phyloP scores from a whole-genome alignment of 2,329 filamentous ascomycete species.

The Cladorrhinum sp. region DNA sequence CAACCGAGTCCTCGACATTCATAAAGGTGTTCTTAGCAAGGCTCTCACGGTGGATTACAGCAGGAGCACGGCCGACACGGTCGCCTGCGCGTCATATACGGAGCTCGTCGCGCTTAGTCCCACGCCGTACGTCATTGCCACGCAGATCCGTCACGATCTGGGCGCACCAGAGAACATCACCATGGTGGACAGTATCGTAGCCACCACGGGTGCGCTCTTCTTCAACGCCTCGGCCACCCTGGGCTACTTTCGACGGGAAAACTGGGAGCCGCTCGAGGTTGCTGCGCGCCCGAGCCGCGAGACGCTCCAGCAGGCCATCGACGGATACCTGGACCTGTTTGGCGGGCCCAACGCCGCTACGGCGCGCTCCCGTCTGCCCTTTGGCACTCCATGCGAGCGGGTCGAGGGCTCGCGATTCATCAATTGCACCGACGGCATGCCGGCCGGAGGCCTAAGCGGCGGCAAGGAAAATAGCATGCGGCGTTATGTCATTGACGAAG shows the following conservation, averaged over 20 bases:
- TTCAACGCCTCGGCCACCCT: conserved; percentile 38
- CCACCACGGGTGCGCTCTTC: conserved; percentile 35
- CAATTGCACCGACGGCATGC: conserved; percentile 28
- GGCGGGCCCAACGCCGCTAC: conserved; percentile 29
- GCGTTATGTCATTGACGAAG: conserved; percentile 31
- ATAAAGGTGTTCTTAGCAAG: conserved; percentile 29
- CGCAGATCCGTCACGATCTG: conserved; percentile 37
- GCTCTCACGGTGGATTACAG: conserved; percentile 34
- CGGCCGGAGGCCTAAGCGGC: conserved; percentile 21
- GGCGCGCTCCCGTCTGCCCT: conserved; percentile 37
- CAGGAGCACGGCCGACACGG: conserved; percentile 34
- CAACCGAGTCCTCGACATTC: conserved; percentile 26
- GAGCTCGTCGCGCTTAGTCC: conserved; percentile 37
- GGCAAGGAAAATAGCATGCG: conserved; percentile 27
- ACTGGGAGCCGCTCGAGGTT: conserved; percentile 32
- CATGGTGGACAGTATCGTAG: conserved; percentile 35
- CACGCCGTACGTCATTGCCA: conserved; percentile 37
- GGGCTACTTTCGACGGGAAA: conserved; percentile 32
- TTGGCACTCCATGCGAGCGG: conserved; percentile 36
- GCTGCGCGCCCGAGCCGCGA: conserved; percentile 29
- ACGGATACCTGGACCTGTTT: conserved; percentile 39
- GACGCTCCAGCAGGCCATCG: conserved; percentile 32
- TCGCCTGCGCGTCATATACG: conserved; percentile 39
- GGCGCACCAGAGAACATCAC: conserved; percentile 19
- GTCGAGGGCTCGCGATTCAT: conserved; percentile 29